Evolutionary conservation across 805 yeast genomes (phyloP).

Genomic region (Candida silvicultrix): DNA sequence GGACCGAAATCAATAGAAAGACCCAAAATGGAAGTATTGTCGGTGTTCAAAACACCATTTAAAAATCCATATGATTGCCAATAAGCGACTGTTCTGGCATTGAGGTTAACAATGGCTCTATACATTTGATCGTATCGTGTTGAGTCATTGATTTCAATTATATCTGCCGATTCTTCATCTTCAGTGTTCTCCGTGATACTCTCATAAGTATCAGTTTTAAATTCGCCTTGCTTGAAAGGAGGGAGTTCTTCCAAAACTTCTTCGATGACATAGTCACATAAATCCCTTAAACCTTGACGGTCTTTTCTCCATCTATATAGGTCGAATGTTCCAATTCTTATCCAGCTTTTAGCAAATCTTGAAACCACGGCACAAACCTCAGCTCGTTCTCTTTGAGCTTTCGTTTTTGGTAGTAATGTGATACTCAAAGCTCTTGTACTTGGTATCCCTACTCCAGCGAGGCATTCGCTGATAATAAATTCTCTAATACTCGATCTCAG

Average conservation of each 20-base stretch:
- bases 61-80: slow-evolving; percentile 92
- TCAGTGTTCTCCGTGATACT: slow-evolving; percentile 19
- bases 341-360: slow-evolving; percentile 81
- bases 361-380: slow-evolving; percentile 84
- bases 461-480: slow-evolving; percentile 75
- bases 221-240: slow-evolving; percentile 16
- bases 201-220: slow-evolving; percentile 15
- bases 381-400: slow-evolving; percentile 63
- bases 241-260: slow-evolving; percentile 44
- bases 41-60: slow-evolving; percentile 93
- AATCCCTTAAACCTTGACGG: slow-evolving; percentile 47
- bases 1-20: slow-evolving; percentile 93
- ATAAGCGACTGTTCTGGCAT: slow-evolving; percentile 70
- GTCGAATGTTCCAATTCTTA: slow-evolving; percentile 86
- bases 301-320: slow-evolving; percentile 70
- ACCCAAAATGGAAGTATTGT: slow-evolving; percentile 87
- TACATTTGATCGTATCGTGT: slow-evolving; percentile 68
- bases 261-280: slow-evolving; percentile 69
- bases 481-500: slow-evolving; percentile 84
- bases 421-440: slow-evolving; percentile 78
- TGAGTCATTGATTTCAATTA: slow-evolving; percentile 27
- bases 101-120: slow-evolving; percentile 62
- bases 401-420: slow-evolving; percentile 64
- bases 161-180: slow-evolving; percentile 2
- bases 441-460: slow-evolving; percentile 79